A percentile compares a stretch with the other conserved stretches of the same genome.
Conservation (phyloP, 116 monocot genomes). For the Iris pallida region DNA sequence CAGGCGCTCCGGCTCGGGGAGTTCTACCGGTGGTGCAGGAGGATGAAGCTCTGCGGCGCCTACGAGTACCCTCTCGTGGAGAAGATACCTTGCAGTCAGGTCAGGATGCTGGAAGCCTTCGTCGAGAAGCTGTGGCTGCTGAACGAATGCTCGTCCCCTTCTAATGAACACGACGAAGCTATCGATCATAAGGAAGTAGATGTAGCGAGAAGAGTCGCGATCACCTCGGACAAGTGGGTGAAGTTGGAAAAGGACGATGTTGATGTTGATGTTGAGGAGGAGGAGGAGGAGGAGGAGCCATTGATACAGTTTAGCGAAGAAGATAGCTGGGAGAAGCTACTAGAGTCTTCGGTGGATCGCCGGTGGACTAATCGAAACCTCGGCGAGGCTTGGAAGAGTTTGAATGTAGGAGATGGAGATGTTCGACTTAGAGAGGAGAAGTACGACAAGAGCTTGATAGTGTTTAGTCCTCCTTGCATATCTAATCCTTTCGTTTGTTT, state of each 20-base stretch:
- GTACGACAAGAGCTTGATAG: neutral
- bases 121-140: slow-evolving; percentile 12
- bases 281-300: slow-evolving; percentile 2
- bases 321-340: slow-evolving; percentile 14
- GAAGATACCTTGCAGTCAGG: slow-evolving; percentile 17
- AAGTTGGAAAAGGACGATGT: slow-evolving; percentile 1
- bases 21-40: slow-evolving; percentile 12
- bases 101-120: slow-evolving; percentile 13
- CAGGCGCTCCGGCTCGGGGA: slow-evolving; percentile 1
- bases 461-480: slow-evolving; percentile 7
- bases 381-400: neutral
- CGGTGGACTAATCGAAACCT: neutral
- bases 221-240: slow-evolving; percentile 5
- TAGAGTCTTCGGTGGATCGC: slow-evolving; percentile 5
- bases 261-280: neutral
- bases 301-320: slow-evolving; percentile 12
- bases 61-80: slow-evolving; percentile 22
- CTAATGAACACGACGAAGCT: too few relatives aligned
- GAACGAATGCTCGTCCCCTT: neutral
- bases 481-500: slow-evolving; percentile 11
- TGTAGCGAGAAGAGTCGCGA: neutral
- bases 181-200: neutral
- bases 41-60: slow-evolving; percentile 5
- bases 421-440: neutral
- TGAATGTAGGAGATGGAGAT: slow-evolving; percentile 3